Evolutionary conservation across 352 stramenopile genomes (phyloP), one percentile per base, ranked within the genome.

Genomic region (Globisporangium cederbergense): DNA sequence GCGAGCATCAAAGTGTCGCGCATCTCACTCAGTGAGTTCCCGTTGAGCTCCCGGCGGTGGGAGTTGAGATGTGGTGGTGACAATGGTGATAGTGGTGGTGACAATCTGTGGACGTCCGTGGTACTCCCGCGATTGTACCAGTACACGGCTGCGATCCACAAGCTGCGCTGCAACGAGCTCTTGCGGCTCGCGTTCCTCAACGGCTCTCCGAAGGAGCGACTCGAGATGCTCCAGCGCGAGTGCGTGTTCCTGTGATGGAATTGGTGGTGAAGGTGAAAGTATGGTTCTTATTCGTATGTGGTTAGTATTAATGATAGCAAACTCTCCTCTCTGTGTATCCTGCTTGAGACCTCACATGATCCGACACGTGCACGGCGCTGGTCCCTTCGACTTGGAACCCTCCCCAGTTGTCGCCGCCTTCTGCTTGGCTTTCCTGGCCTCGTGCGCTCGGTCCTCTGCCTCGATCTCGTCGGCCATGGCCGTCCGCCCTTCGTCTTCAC

Each of bases 391-490:
- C 6, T 18, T 30, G 2, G 28, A 40, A 16, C 25, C 28, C 28
- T 3, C 1, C 6, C 32, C 32, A 22, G 58, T 55, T 20, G 58
- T 55, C n/a, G 25, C 20, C 18, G 16, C n/a, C 36, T 18, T 68
- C 58, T 13, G 53, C 36, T 65, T 73, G 14, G 18, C 65, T 56
- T 71, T 63, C 60, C 81, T 86, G 32, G 70, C 60, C 63, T 88
- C 82, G 40, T 78, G 62, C 11, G 77, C 80, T 66, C 69, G 74
- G 43, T 94, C 83, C 70, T 95, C 85, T 1, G 79, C 83, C 67
- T 95, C 87, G 42, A 95, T 95, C 45, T 74, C 72, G 62, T 93
- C 84, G 3, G 83, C 83, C 67, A 91, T 84, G 8, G 77, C 74
- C 18, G 82, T 93, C 1, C 84, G 76, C 3, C 74, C 72, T 38